Conservation (phyloP, 148 eudicot species). For the Chenopodium album region DNA sequence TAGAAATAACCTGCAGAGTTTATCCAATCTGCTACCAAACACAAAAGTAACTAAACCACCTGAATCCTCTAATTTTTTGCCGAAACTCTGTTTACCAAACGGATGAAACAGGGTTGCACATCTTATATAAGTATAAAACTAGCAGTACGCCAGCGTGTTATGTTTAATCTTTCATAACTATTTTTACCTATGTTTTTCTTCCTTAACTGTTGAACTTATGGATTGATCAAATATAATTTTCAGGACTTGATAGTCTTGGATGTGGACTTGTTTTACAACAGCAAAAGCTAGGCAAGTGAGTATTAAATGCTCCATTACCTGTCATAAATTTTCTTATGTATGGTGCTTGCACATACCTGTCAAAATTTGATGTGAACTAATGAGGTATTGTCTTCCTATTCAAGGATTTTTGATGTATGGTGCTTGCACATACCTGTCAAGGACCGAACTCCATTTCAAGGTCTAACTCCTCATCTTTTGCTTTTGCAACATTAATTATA, state of each 20-base stretch:
- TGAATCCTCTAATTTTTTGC: too few relatives aligned
- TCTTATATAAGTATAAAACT: too few relatives aligned
- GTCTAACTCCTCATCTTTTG: slow-evolving; percentile 21
- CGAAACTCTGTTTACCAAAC: too few relatives aligned
- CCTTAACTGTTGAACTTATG: not conserved
- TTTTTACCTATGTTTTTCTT: not conserved
- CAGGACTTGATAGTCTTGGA: slow-evolving; percentile 63
- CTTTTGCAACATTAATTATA: not conserved
- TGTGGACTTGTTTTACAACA: slow-evolving; percentile 54
- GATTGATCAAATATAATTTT: not conserved
- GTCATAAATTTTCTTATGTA: not conserved
- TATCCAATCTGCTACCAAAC: too few relatives aligned
- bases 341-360: too few relatives aligned
- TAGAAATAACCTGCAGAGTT: too few relatives aligned
- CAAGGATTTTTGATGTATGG: slow-evolving; percentile 62
- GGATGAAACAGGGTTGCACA: too few relatives aligned
- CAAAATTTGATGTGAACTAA: too few relatives aligned
- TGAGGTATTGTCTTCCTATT: slow-evolving; percentile 2
- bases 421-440: slow-evolving; percentile 57
- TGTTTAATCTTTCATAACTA: too few relatives aligned
- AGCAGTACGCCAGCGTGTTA: too few relatives aligned
- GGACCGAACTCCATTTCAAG: slow-evolving; percentile 58
- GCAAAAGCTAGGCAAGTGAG: slow-evolving; percentile 52
- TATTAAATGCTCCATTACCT: not conserved
- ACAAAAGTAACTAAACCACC: too few relatives aligned